These are phyloP conservation scores for Globisporangium iwayamae DNA, from an alignment of 352 stramenopile genomes.

Conservation along the genomic window DNA sequence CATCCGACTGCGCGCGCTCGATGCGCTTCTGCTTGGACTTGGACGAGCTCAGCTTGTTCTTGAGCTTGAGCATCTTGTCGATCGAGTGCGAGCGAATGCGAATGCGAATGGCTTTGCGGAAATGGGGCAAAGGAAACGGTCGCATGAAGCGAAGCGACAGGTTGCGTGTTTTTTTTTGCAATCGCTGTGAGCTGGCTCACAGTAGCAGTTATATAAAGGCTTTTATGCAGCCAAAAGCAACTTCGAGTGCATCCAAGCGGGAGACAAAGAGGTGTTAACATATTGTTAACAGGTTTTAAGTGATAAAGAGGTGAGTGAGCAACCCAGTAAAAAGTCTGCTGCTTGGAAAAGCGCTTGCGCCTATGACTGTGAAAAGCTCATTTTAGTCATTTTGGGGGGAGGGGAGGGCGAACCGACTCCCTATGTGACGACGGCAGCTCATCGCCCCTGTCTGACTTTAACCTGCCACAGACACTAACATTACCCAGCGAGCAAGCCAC, in stretches of 20 bases:
- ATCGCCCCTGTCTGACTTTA: constrained; percentile 1
- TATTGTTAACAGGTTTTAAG: background rate
- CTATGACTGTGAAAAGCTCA: background rate
- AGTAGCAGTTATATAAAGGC: background rate
- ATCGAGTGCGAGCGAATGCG: too few relatives aligned
- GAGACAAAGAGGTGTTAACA: background rate
- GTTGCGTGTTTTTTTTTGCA: background rate
- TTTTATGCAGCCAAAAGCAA: background rate
- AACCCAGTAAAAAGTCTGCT: background rate
- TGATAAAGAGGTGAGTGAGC: background rate
- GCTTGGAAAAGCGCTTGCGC: background rate
- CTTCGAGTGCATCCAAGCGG: too few relatives aligned
- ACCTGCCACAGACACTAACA: background rate
- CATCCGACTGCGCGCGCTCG: constrained; percentile 26
- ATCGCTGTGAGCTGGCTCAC: background rate
- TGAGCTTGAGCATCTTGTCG: constrained; percentile 55
- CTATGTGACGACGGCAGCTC: background rate
- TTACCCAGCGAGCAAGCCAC: background rate
- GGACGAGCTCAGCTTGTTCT: constrained; percentile 50
- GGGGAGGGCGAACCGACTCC: background rate
- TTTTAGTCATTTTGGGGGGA: background rate
- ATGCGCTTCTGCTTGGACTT: constrained; percentile 35
- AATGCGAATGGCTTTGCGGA: background rate
- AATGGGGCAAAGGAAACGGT: background rate
- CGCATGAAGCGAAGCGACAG: background rate